These are phyloP conservation scores for Pyrus betulifolia DNA, from an alignment of 306 rosid genomes.

Conservation along the genomic window DNA sequence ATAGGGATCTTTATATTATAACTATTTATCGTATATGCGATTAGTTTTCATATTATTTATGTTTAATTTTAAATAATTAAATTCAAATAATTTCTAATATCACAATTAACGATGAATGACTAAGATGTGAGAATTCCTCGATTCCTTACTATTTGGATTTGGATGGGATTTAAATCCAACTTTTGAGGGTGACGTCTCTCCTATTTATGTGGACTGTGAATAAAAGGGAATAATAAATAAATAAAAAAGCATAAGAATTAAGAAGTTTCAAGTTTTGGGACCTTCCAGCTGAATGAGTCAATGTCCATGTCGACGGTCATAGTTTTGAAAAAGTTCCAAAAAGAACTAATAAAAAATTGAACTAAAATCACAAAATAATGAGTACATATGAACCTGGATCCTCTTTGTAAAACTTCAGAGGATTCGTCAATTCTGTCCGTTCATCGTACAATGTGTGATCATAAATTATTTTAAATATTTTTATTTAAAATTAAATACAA, in stretches of 20 bases:
- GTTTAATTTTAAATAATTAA: too few relatives aligned
- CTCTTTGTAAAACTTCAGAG: too few relatives aligned
- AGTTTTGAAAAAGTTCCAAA: background rate
- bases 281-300: background rate
- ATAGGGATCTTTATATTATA: accelerated
- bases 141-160: accelerated
- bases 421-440: too few relatives aligned
- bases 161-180: background rate
- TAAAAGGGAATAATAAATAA: background rate
- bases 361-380: background rate
- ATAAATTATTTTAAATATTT: too few relatives aligned
- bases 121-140: accelerated
- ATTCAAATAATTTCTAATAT: accelerated
- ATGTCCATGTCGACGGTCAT: background rate
- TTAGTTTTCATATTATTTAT: too few relatives aligned
- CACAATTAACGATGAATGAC: accelerated
- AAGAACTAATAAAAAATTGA: background rate
- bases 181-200: background rate
- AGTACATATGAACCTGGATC: too few relatives aligned
- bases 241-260: background rate
- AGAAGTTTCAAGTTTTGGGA: background rate
- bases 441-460: too few relatives aligned
- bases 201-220: background rate
- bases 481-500: too few relatives aligned
- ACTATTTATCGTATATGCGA: accelerated